These are phyloP conservation scores for Fusarium bulbicola DNA, from an alignment of 2,329 filamentous ascomycete species.

Conservation along the genomic window DNA sequence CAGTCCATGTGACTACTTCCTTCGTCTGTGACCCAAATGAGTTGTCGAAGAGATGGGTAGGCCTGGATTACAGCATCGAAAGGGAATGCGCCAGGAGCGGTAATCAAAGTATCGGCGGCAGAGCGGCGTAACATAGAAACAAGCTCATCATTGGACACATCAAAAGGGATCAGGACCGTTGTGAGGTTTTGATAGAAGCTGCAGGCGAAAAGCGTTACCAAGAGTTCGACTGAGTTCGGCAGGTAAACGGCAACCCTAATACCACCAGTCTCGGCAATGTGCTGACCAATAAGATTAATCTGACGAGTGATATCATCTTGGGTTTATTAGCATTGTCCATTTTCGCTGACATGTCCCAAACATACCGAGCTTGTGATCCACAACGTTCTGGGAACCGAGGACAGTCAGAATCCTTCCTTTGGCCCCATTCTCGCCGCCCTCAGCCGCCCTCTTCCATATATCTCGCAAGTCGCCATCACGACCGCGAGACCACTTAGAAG, in stretches of 20 bases:
- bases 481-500: constrained; percentile 83
- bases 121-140: constrained; percentile 77
- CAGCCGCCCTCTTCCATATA: constrained; percentile 80
- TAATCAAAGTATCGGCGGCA: constrained; percentile 82
- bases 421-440: constrained; percentile 70
- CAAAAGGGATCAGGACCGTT: constrained; percentile 85
- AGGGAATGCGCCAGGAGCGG: constrained; percentile 86
- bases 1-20: constrained; percentile 94
- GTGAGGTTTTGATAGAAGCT: constrained; percentile 85
- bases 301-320: constrained; percentile 78
- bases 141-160: constrained; percentile 74
- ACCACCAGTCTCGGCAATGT: constrained; percentile 75
- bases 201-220: constrained; percentile 84
- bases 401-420: constrained; percentile 82
- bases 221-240: constrained; percentile 90
- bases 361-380: constrained; percentile 74
- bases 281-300: constrained; percentile 86
- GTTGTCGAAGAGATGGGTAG: constrained; percentile 76
- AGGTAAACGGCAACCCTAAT: constrained; percentile 88
- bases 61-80: constrained; percentile 75
- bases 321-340: constrained; percentile 8
- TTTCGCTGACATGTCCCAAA: background rate
- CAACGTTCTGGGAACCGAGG: constrained; percentile 76
- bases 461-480: constrained; percentile 91
- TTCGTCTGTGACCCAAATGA: constrained; percentile 93